Percentiles rank a stretch among this genome's conserved stretches.
These are phyloP conservation scores for Rhizopus arrhizus DNA, from an alignment of 371 early-diverging fungal genomes.

Conservation along the genomic window DNA sequence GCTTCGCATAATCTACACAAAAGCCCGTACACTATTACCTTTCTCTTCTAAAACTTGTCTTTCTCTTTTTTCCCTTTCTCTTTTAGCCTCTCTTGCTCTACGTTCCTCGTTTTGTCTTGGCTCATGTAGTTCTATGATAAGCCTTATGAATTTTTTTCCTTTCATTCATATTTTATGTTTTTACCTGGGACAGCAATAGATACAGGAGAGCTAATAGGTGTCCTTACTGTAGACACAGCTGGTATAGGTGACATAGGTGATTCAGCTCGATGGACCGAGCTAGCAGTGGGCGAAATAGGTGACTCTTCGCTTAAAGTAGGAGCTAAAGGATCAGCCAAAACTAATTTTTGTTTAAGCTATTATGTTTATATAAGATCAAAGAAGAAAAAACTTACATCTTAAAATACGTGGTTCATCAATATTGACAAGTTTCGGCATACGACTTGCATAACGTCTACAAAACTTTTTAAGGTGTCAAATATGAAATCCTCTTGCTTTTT, in stretches of 20 bases:
- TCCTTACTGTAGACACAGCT: background rate
- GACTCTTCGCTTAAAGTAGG: slow-evolving; percentile 16
- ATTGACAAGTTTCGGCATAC: slow-evolving; percentile 48
- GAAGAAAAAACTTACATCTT: slow-evolving; percentile 32
- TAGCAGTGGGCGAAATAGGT: slow-evolving; percentile 11
- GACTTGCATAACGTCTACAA: slow-evolving; percentile 40
- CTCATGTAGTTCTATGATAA: slow-evolving; percentile 3
- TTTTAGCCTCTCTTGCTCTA: slow-evolving; percentile 33
- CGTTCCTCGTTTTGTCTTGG: slow-evolving; percentile 29
- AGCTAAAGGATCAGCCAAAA: slow-evolving; percentile 28
- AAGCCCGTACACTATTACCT: slow-evolving; percentile 12
- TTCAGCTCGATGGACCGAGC: background rate
- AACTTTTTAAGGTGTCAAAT: slow-evolving; percentile 23
- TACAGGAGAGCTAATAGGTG: background rate
- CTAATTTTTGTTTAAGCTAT: slow-evolving; percentile 9
- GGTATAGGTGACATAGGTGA: background rate
- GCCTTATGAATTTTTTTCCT: background rate
- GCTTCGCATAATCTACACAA: background rate
- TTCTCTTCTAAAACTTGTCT: slow-evolving; percentile 37
- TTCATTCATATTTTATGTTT: background rate
- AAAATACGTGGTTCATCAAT: slow-evolving; percentile 49
- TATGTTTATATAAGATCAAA: background rate
- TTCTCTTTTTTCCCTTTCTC: slow-evolving; percentile 47
- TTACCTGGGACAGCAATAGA: background rate
- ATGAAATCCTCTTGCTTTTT: background rate